Evolutionary conservation across 2,329 filamentous ascomycete species (phyloP).

Genomic region (Colletotrichum godetiae): DNA sequence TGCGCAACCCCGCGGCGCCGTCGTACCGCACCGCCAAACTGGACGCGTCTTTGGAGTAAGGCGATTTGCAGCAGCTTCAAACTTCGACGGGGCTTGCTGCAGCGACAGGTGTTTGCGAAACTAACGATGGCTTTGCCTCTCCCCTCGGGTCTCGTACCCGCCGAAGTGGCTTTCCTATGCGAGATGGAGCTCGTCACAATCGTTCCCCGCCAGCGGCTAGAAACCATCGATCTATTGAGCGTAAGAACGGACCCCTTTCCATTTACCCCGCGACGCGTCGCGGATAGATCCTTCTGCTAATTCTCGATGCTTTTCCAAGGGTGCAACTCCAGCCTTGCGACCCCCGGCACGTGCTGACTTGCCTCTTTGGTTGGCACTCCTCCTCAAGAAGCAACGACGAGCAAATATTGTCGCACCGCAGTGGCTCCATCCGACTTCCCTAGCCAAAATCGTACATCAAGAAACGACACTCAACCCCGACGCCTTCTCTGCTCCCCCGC

Average conservation of each 20-base stretch:
- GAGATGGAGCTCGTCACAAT: constrained; percentile 98
- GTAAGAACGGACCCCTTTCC: constrained; percentile 65
- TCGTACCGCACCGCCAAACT: constrained; percentile 13
- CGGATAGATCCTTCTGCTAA: not conserved
- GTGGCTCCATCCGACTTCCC: constrained; percentile 84
- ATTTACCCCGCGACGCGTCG: constrained; percentile 22
- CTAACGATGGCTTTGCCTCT: constrained; percentile 61
- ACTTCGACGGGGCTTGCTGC: not conserved
- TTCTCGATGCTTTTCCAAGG: constrained; percentile 61
- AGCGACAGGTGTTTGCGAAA: not conserved
- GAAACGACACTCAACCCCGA: constrained; percentile 80
- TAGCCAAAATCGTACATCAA: constrained; percentile 81
- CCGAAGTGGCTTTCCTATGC: constrained; percentile 93
- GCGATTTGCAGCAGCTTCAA: not conserved
- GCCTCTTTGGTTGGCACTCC: constrained; percentile 93
- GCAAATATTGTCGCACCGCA: constrained; percentile 92
- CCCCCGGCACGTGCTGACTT: constrained; percentile 84
- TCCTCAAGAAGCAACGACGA: constrained; percentile 93
- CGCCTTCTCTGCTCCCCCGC: constrained; percentile 82
- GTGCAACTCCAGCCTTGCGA: constrained; percentile 78
- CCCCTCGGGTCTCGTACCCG: constrained; percentile 74
- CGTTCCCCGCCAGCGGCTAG: constrained; percentile 89
- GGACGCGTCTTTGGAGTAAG: not conserved
- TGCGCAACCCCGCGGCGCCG: constrained; percentile 12
- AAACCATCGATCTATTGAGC: constrained; percentile 84